Evolutionary conservation across 805 yeast genomes (phyloP).

Genomic region (Yamadazyma sp.): DNA sequence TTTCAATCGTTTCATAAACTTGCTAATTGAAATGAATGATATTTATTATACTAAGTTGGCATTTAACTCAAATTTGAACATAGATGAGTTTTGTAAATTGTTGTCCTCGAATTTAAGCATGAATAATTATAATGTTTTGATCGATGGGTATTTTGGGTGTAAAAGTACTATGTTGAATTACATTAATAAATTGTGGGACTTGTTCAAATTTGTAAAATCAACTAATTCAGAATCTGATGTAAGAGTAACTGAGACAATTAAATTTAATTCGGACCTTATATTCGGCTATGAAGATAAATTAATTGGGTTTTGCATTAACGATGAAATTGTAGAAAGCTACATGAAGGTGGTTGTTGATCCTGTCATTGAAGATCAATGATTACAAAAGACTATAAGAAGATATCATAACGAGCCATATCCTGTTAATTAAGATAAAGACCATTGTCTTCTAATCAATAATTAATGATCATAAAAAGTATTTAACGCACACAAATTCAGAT

Average conservation of each 20-base stretch:
- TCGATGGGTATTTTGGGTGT: conserved; percentile 24
- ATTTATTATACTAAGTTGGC: conserved; percentile 1
- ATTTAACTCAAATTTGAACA: conserved; percentile 5
- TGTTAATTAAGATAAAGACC: too few species aligned
- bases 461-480: too few species aligned
- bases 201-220: conserved; percentile 18
- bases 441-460: too few species aligned
- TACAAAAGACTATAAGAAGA: too few species aligned
- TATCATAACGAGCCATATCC: too few species aligned
- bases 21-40: conserved; percentile 11
- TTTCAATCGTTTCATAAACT: conserved; percentile 8
- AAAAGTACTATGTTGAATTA: conserved; percentile 20
- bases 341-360: conserved; percentile 21
- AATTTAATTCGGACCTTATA: conserved; percentile 19
- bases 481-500: too few species aligned
- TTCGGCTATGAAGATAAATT: conserved; percentile 13
- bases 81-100: conserved; percentile 11
- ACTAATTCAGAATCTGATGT: conserved; percentile 9
- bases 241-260: conserved; percentile 13
- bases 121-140: conserved; percentile 15
- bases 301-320: conserved; percentile 19
- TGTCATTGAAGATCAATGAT: neutral
- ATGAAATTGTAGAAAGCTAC: conserved; percentile 21
- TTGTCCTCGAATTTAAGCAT: conserved; percentile 7
- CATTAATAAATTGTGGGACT: conserved; percentile 21